Evolutionary conservation across 2,329 filamentous ascomycete species (phyloP).

Genomic region (Aspergillus tubingensis): DNA sequence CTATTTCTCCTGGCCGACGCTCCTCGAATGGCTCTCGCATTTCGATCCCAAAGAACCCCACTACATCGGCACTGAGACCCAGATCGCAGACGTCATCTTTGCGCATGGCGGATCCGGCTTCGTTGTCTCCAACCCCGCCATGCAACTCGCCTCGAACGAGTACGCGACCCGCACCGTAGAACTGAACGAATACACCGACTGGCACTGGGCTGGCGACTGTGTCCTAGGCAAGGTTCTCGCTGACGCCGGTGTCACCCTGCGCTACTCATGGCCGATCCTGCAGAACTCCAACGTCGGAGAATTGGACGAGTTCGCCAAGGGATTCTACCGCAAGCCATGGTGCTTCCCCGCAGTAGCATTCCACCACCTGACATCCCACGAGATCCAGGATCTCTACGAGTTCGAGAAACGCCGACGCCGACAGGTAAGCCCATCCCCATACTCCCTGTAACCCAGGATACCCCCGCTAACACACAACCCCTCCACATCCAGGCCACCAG

Average conservation of each 20-base stretch:
- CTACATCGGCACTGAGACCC: conserved; percentile 58
- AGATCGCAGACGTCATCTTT: conserved; percentile 54
- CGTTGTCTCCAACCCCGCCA: conserved; percentile 53
- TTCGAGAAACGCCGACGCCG: conserved; percentile 58
- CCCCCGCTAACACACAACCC: background rate
- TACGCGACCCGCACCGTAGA: conserved; percentile 45
- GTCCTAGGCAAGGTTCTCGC: conserved; percentile 51
- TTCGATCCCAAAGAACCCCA: conserved; percentile 51
- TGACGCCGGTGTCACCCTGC: conserved; percentile 49
- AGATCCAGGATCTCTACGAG: conserved; percentile 47
- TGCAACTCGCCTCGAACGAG: conserved; percentile 47
- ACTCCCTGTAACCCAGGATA: background rate
- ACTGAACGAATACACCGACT: conserved; percentile 49
- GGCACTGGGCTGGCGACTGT: conserved; percentile 54
- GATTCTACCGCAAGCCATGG: conserved; percentile 48
- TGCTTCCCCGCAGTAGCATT: conserved; percentile 54
- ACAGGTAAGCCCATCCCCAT: conserved; percentile 51
- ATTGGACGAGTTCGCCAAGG: conserved; percentile 45
- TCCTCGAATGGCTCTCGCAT: conserved; percentile 55
- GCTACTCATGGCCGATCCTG: conserved; percentile 52
- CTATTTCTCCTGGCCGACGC: conserved; percentile 56
- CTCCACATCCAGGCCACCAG: conserved; percentile 8
- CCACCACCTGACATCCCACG: conserved; percentile 50
- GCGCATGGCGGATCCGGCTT: conserved; percentile 58
- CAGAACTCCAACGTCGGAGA: conserved; percentile 47